phyloP scores from a whole-genome alignment of 2,329 filamentous ascomycete genomes.

The Byssochlamys sp. region DNA sequence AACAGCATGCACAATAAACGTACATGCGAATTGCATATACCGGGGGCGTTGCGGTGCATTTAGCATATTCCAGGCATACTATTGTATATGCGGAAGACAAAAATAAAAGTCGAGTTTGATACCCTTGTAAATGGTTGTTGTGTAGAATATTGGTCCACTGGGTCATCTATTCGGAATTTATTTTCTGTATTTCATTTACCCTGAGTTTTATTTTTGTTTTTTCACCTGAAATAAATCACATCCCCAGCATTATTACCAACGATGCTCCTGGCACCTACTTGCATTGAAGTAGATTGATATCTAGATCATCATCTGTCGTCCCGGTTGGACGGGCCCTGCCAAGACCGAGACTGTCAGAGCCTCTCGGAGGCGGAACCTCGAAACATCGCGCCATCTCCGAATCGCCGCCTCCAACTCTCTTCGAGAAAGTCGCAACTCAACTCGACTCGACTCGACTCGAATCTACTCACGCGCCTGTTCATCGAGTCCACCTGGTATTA shows the following conservation, averaged over 20 bases:
- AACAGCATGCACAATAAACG: background rate
- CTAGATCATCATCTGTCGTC: no score
- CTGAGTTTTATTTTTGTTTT: no score
- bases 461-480: no score
- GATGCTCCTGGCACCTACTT: no score
- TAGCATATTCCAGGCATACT: background rate
- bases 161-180: no score
- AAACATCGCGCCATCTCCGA: background rate
- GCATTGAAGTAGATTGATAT: no score
- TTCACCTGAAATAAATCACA: no score
- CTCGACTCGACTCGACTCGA: no score
- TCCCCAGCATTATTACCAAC: no score
- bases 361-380: background rate
- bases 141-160: background rate
- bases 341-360: background rate
- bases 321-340: background rate
- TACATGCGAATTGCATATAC: background rate
- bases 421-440: background rate
- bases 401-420: background rate
- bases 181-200: no score
- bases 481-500: no score
- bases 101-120: conserved; percentile 8
- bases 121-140: conserved; percentile 2
- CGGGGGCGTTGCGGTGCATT: conserved; percentile 9
- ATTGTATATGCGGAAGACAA: background rate